These are phyloP conservation scores for Aegilops umbellulata DNA, from an alignment of 176 grass and related monocot species.

Conservation along the genomic window DNA sequence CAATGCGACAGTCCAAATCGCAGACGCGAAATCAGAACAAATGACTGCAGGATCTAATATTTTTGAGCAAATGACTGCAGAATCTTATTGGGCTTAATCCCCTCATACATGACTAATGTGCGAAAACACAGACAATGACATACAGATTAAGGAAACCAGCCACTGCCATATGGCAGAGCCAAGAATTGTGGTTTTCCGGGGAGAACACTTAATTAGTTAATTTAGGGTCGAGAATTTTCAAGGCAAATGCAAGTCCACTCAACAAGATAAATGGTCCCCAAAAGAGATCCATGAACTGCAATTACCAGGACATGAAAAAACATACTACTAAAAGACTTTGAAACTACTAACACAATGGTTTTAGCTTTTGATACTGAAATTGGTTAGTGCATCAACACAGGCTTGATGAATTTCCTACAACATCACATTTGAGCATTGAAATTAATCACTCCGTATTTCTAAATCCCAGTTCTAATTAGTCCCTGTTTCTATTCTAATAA, in stretches of 20 bases:
- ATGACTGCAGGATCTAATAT: background rate
- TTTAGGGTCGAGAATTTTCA: background rate
- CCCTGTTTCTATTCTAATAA: background rate
- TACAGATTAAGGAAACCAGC: background rate
- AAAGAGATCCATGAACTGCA: background rate
- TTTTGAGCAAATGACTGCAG: background rate
- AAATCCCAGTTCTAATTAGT: background rate
- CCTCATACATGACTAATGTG: background rate
- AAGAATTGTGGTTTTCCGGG: background rate
- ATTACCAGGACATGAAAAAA: no score
- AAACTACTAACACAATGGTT: no score
- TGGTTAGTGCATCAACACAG: background rate
- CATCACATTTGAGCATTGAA: background rate
- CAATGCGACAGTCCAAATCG: background rate
- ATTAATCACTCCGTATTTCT: background rate
- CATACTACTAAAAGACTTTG: no score
- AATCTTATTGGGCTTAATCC: background rate
- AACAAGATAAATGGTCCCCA: no score
- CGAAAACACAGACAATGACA: background rate
- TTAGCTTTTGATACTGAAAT: no score
- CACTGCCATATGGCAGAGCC: no score
- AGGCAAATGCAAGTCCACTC: no score
- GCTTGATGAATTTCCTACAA: background rate
- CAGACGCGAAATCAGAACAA: background rate
- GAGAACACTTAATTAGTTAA: background rate